phyloP scores from a whole-genome alignment of 2,329 filamentous ascomycete genomes.

The Fusarium succisae region DNA sequence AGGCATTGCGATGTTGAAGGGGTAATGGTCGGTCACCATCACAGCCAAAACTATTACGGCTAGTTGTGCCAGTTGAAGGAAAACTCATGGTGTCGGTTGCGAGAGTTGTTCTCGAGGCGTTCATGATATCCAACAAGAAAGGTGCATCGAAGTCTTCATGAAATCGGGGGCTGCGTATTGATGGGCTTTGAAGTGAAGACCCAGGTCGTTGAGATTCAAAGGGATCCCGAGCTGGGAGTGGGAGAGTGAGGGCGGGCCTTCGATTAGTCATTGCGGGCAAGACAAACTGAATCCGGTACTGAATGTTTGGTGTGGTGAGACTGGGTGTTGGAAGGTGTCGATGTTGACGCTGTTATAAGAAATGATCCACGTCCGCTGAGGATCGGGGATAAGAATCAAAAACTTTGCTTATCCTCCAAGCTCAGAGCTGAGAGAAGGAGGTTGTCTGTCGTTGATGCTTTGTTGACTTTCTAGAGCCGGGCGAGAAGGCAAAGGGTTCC shows the following conservation, averaged over 20 bases:
- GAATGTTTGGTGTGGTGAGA: neutral
- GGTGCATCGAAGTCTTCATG: constrained; percentile 52
- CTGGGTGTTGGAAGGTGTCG: neutral
- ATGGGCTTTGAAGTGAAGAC: constrained; percentile 32
- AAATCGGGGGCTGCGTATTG: constrained; percentile 47
- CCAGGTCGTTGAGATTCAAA: constrained; percentile 33
- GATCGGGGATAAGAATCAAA: neutral
- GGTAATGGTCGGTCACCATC: constrained; percentile 34
- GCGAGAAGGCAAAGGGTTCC: constrained; percentile 23
- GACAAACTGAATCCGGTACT: constrained; percentile 23
- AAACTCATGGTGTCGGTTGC: constrained; percentile 42
- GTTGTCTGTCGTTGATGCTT: constrained; percentile 9
- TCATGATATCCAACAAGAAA: constrained; percentile 49
- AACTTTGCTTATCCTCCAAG: neutral
- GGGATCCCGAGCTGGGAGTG: constrained; percentile 39
- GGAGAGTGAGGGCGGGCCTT: constrained; percentile 42
- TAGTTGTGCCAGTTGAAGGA: constrained; percentile 34
- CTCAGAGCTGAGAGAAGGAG: constrained; percentile 2
- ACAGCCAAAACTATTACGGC: constrained; percentile 42
- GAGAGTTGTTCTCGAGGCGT: constrained; percentile 44
- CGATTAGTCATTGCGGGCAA: constrained; percentile 40
- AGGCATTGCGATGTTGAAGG: constrained; percentile 39
- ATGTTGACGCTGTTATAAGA: constrained; percentile 10
- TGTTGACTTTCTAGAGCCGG: constrained; percentile 22
- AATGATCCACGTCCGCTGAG: neutral